A percentile compares a stretch with the other conserved stretches of the same genome.
Evolutionary conservation across 164 flowering plant species (phyloP).

Genomic region (Platanus orientalis): DNA sequence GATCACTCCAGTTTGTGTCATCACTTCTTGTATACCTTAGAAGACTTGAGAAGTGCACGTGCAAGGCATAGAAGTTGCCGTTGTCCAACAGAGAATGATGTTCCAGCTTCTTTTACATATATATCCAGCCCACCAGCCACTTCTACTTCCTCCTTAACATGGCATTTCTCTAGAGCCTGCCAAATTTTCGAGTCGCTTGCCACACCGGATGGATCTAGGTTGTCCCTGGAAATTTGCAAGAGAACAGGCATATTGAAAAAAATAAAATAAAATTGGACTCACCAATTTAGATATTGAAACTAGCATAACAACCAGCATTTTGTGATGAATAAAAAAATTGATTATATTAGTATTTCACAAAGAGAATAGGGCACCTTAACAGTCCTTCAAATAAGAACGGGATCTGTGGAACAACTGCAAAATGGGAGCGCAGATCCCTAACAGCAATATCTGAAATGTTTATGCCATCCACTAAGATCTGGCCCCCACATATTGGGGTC

Average conservation of each 20-base stretch:
- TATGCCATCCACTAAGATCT: constrained; percentile 63
- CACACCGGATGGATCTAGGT: constrained; percentile 63
- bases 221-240: constrained; percentile 49
- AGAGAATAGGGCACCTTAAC: constrained; percentile 40
- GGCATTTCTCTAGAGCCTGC: constrained; percentile 74
- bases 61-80: constrained; percentile 92
- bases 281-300: neutral
- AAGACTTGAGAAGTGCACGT: constrained; percentile 86
- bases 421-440: constrained; percentile 69
- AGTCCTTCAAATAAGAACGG: constrained; percentile 93
- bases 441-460: constrained; percentile 50
- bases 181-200: constrained; percentile 58
- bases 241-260: constrained; percentile 9
- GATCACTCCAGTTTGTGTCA: neutral
- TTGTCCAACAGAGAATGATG: constrained; percentile 91
- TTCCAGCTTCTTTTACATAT: constrained; percentile 67
- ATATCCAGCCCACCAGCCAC: constrained; percentile 78
- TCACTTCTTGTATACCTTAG: constrained; percentile 46
- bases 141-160: constrained; percentile 75
- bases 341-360: neutral
- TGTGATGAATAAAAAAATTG: neutral
- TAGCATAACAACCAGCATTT: neutral
- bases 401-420: constrained; percentile 91
- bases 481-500: constrained; percentile 60
- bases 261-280: neutral